phyloP scores from a whole-genome alignment of 2,329 filamentous ascomycete species.

The Penicillium expansum region DNA sequence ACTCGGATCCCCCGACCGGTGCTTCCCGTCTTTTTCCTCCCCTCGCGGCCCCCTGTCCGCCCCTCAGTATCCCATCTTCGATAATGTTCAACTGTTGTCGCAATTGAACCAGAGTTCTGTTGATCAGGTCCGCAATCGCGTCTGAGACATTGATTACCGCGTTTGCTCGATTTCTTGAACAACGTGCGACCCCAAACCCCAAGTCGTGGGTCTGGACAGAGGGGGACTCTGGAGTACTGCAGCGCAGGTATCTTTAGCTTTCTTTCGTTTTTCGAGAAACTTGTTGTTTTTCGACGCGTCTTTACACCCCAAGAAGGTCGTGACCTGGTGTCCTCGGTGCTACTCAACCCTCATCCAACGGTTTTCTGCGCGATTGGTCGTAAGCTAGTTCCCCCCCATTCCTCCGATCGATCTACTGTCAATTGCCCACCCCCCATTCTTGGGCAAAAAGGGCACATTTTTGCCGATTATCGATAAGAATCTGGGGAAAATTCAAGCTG shows the following conservation, averaged over 20 bases:
- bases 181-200: slow-evolving; percentile 24
- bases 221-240: slow-evolving; percentile 27
- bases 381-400: slow-evolving; percentile 20
- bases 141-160: slow-evolving; percentile 23
- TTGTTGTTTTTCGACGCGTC: slow-evolving; percentile 18
- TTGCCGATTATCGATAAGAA: slow-evolving; percentile 21
- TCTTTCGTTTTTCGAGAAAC: slow-evolving; percentile 16
- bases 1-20: slow-evolving; percentile 15
- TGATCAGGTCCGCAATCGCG: slow-evolving; percentile 21
- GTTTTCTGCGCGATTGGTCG: slow-evolving; percentile 16
- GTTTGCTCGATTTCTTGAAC: slow-evolving; percentile 24
- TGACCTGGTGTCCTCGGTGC: slow-evolving; percentile 24
- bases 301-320: slow-evolving; percentile 7
- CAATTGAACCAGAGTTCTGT: slow-evolving; percentile 17
- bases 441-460: slow-evolving; percentile 16
- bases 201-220: slow-evolving; percentile 23
- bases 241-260: slow-evolving; percentile 30
- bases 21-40: slow-evolving; percentile 20
- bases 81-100: slow-evolving; percentile 21
- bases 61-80: slow-evolving; percentile 23
- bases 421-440: slow-evolving; percentile 12
- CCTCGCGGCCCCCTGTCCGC: slow-evolving; percentile 31
- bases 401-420: slow-evolving; percentile 27
- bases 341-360: slow-evolving; percentile 3
- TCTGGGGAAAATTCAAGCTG: slow-evolving; percentile 8